Conservation (phyloP, 116 monocot genomes). For the Trichopus zeylanicus region DNA sequence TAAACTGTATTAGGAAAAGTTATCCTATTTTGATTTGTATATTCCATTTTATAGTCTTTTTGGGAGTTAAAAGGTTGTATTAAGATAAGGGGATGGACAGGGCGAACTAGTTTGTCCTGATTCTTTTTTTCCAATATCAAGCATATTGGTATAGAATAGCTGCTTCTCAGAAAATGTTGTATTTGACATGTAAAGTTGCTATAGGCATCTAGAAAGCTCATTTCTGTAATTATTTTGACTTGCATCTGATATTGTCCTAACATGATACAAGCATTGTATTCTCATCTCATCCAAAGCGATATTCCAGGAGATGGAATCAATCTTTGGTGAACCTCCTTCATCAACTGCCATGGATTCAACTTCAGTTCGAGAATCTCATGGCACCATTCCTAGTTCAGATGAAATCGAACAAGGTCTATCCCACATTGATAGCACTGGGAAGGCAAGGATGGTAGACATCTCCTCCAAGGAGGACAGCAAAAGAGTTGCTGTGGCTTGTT, state of each 20-base stretch:
- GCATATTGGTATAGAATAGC: too few species aligned
- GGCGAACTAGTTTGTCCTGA: too few species aligned
- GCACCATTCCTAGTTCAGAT: constrained; percentile 3
- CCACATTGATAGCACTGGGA: constrained; percentile 47
- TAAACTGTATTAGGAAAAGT: too few species aligned
- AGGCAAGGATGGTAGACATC: constrained; percentile 78
- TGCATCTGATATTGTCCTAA: not conserved
- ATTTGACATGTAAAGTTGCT: too few species aligned
- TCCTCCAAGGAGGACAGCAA: constrained; percentile 62
- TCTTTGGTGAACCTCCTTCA: constrained; percentile 60
- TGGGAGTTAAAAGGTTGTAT: too few species aligned
- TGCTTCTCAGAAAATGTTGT: too few species aligned
- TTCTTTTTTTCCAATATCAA: too few species aligned
- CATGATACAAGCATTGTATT: not conserved
- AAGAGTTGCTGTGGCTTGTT: constrained; percentile 67
- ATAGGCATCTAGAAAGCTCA: not conserved
- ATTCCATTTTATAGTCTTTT: too few species aligned
- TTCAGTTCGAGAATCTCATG: constrained; percentile 17
- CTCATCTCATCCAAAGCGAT: not conserved
- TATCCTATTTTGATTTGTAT: too few species aligned
- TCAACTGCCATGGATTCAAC: constrained; percentile 12
- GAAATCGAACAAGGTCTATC: constrained; percentile 26
- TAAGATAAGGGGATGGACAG: too few species aligned
- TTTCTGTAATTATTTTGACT: not conserved
- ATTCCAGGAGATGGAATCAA: constrained; percentile 69